Conservation (phyloP, 116 monocot species). For the Iris pallida region DNA sequence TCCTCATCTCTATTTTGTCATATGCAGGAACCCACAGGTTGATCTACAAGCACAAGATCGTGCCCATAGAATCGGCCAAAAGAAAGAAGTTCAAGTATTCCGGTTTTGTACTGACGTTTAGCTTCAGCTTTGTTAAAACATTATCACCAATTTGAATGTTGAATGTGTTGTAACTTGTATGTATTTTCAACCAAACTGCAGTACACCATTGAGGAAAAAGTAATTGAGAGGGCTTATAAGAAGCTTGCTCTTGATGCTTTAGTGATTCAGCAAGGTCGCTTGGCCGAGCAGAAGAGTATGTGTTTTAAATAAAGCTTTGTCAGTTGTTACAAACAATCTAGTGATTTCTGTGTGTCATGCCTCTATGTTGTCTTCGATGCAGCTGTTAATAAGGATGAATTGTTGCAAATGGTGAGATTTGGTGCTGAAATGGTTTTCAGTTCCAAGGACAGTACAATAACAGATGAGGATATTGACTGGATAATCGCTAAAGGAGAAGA, state of each 20-base stretch:
- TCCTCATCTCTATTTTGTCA: not conserved
- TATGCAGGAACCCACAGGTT: slow-evolving; percentile 91
- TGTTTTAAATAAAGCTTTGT: not conserved
- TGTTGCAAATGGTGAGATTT: slow-evolving; percentile 98
- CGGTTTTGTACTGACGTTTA: slow-evolving; percentile 96
- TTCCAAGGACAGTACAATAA: slow-evolving; percentile 91
- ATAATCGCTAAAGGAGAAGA: slow-evolving; percentile 99
- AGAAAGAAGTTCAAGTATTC: slow-evolving; percentile 99
- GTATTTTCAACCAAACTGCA: slow-evolving; percentile 25
- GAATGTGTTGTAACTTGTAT: not conserved
- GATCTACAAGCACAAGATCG: slow-evolving; percentile 99
- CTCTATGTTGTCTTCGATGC: slow-evolving; percentile 16
- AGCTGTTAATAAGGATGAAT: slow-evolving; percentile 98
- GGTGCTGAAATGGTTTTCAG: slow-evolving; percentile 99
- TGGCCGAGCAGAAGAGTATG: slow-evolving; percentile 94
- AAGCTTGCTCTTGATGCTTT: slow-evolving; percentile 99
- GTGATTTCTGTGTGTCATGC: not conserved
- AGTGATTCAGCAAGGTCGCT: slow-evolving; percentile 96
- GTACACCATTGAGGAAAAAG: slow-evolving; percentile 98
- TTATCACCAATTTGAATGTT: not conserved
- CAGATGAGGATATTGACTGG: slow-evolving; percentile 96
- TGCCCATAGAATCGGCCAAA: slow-evolving; percentile 98
- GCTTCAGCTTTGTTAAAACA: not conserved
- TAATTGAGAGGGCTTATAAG: slow-evolving; percentile 99
- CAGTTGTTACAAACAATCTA: not conserved